phyloP scores from a whole-genome alignment of 1,284 basidiomycete genomes.

The Boletellus sp. region DNA sequence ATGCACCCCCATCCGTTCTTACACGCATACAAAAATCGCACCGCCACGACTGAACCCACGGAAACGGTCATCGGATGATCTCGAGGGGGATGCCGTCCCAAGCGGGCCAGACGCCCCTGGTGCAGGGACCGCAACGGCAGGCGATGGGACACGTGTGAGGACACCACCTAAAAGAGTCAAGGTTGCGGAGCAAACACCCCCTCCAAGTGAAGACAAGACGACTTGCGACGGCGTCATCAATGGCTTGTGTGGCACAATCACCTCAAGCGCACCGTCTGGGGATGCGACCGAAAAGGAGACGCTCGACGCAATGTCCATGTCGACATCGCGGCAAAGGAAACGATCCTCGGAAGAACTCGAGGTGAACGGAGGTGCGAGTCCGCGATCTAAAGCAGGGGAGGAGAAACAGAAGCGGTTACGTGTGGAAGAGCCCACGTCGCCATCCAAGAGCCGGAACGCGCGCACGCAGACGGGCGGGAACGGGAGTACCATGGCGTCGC shows the following conservation, averaged over 20 bases:
- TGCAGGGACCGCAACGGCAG: neutral
- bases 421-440: conserved; percentile 16
- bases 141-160: conserved; percentile 12
- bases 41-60: conserved; percentile 28
- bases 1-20: neutral
- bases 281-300: neutral
- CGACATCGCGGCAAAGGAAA: conserved; percentile 28
- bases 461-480: neutral
- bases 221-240: neutral
- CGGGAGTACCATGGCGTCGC: neutral
- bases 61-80: conserved; percentile 32
- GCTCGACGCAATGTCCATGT: neutral
- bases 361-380: conserved; percentile 6
- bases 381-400: conserved; percentile 13
- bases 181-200: conserved; percentile 5
- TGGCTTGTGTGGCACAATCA: neutral
- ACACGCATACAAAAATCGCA: conserved; percentile 16
- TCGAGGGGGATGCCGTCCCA: conserved; percentile 19
- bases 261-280: conserved; percentile 2
- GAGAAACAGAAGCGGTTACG: conserved; percentile 31
- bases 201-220: conserved; percentile 10
- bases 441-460: conserved; percentile 4
- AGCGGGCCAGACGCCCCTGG: neutral
- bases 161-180: conserved; percentile 33
- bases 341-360: conserved; percentile 33